Evolutionary conservation across 164 flowering plant species (phyloP).

Genomic region (Taxillus chinensis): DNA sequence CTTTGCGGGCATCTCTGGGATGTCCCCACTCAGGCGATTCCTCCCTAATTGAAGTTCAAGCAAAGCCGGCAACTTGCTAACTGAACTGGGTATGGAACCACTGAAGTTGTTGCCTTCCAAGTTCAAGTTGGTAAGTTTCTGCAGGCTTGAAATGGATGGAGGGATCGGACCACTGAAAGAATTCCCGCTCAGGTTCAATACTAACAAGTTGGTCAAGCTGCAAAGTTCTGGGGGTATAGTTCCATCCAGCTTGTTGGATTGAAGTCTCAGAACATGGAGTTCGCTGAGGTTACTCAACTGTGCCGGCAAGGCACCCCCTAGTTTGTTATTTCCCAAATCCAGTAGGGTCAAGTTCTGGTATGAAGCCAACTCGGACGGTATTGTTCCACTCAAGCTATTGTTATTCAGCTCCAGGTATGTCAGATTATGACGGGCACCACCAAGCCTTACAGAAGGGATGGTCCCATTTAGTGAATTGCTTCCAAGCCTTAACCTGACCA

Average conservation of each 20-base stretch:
- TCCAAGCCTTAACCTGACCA: constrained; percentile 55
- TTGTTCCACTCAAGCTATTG: constrained; percentile 34
- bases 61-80: constrained; percentile 18
- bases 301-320: constrained; percentile 36
- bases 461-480: constrained; percentile 34
- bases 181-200: constrained; percentile 48
- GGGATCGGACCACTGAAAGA: constrained; percentile 48
- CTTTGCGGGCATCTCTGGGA: constrained; percentile 41
- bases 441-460: constrained; percentile 21
- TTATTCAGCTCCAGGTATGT: constrained; percentile 53
- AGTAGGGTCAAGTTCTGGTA: constrained; percentile 39
- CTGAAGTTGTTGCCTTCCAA: constrained; percentile 36
- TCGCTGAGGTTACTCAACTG: constrained; percentile 32
- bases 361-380: constrained; percentile 38
- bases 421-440: constrained; percentile 22
- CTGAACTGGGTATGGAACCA: constrained; percentile 40
- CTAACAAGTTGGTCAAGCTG: constrained; percentile 19
- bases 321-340: constrained; percentile 41
- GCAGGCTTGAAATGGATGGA: constrained; percentile 24
- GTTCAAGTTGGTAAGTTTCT: constrained; percentile 25
- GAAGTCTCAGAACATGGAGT: constrained; percentile 49
- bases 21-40: constrained; percentile 35
- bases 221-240: constrained; percentile 35
- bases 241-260: constrained; percentile 37
- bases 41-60: constrained; percentile 56